phyloP scores from a whole-genome alignment of 208 protist species.

The Crithidia brevicula region DNA sequence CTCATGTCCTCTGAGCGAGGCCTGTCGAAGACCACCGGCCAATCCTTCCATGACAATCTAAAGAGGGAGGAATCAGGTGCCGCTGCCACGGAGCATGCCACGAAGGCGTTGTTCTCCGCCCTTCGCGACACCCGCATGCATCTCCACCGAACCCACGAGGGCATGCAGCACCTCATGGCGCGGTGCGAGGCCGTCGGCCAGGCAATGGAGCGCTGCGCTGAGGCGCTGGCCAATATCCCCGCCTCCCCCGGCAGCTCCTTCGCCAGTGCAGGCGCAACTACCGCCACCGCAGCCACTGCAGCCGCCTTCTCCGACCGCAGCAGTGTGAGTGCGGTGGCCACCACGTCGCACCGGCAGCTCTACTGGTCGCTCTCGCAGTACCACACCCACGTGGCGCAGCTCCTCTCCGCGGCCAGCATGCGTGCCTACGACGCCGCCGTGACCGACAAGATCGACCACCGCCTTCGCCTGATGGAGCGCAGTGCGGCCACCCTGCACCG shows the following conservation, averaged over 20 bases:
- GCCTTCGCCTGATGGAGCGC: slow-evolving; percentile 12
- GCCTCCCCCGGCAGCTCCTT: background rate
- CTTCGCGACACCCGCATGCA: background rate
- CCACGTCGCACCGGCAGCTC: slow-evolving; percentile 6
- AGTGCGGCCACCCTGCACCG: background rate
- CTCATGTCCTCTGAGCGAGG: slow-evolving; percentile 10
- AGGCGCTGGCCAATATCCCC: background rate
- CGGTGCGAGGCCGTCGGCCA: background rate
- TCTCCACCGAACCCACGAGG: background rate
- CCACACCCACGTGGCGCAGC: slow-evolving; percentile 13
- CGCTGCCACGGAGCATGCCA: no score
- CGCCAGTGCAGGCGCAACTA: background rate
- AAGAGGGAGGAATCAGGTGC: no score
- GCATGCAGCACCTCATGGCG: slow-evolving; percentile 2
- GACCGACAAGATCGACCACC: slow-evolving; percentile 7
- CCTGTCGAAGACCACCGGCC: background rate
- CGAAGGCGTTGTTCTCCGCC: background rate
- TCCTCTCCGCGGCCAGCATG: slow-evolving; percentile 7
- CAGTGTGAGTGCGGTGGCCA: background rate
- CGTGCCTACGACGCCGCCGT: slow-evolving; percentile 14
- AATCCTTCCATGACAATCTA: background rate
- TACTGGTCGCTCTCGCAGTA: slow-evolving; percentile 16
- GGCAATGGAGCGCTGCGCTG: slow-evolving; percentile 7
- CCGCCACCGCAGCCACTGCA: no score
- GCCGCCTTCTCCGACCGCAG: no score